Base-by-base conservation (phyloP, 2,329 filamentous ascomycete genomes). In the Lasiodiplodia theobromae region DNA sequence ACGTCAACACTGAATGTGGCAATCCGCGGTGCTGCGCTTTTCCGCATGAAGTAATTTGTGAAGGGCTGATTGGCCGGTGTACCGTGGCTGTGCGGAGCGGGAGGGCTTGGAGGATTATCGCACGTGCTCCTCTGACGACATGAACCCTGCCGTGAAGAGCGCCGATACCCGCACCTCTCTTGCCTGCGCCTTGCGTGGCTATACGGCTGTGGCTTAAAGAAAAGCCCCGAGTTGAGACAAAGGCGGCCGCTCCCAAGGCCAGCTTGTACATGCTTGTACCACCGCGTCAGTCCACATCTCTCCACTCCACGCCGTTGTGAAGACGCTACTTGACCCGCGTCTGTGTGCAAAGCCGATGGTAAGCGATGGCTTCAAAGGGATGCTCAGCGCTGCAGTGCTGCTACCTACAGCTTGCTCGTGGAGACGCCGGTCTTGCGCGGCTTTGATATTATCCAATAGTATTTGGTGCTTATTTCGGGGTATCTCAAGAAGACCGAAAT, bases 401-500 rank as follows among this genome's bases (percentile, higher is more conserved):
- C n/a, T 34, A 21, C 12, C 14, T 14, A 21, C 31, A 34, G 12
- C 3, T 37, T 11, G n/a, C 34, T 38, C 34, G 12, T 34, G 4
- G 31, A 28, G 10, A 21, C n/a, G 12, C 18, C 10, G 4, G 28
- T n/a, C 31, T 8, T 23, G 18, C 14, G 34, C 53, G 38, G 8
- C 21, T 37, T 60, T 40, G 40, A 23, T 14, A 51, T 40, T 28
- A n/a, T 18, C n/a, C 60, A 52, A 38, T 37, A 64, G 51, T 64
- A 52, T 67, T 67, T 58, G 49, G 51, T 63, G 56, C 66, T 68
- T 63, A 51, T 68, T 68, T 63, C 56, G 65, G 66, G 66, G 66
- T 68, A 68, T 68, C 66, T 68, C 66, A 47, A 68, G 21, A 62
- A 68, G 66, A 63, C 66, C 57, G 66, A 53, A 63, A 53, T 51